Conservation (phyloP, 352 stramenopile species). For the Phytophthora uliginosa region DNA sequence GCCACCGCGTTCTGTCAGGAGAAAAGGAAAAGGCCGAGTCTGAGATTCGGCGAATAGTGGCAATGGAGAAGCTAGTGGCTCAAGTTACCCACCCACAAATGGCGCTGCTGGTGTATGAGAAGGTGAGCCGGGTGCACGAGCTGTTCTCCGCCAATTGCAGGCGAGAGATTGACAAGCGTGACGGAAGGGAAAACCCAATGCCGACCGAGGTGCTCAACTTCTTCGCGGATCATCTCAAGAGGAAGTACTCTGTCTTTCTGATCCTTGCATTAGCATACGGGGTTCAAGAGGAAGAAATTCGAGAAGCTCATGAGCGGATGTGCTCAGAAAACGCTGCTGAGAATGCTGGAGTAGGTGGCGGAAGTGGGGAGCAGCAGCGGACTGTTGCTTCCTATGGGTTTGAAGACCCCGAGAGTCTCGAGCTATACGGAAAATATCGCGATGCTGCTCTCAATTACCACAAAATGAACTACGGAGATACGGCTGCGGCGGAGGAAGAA, state of each 20-base stretch:
- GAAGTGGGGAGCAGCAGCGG: conserved; percentile 64
- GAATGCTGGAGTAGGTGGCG: conserved; percentile 80
- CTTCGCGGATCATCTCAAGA: conserved; percentile 87
- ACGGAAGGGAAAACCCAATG: conserved; percentile 53
- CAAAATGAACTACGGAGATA: conserved; percentile 89
- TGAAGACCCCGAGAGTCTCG: conserved; percentile 76
- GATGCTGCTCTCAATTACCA: conserved; percentile 86
- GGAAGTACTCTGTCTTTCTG: conserved; percentile 90
- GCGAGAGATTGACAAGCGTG: conserved; percentile 73
- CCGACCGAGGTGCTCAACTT: conserved; percentile 81
- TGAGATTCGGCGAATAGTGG: conserved; percentile 82
- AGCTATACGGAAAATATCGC: conserved; percentile 90
- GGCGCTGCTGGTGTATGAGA: conserved; percentile 91
- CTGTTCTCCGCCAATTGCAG: conserved; percentile 85
- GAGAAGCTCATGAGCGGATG: conserved; percentile 84
- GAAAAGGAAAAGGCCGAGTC: conserved; percentile 90
- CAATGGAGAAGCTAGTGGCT: conserved; percentile 87
- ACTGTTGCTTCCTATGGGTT: conserved; percentile 75
- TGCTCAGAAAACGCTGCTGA: conserved; percentile 80
- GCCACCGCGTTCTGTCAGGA: conserved; percentile 77
- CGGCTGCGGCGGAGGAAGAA: conserved; percentile 82
- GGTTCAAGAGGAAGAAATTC: conserved; percentile 83
- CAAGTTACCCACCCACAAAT: conserved; percentile 84
- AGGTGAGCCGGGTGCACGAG: conserved; percentile 90
- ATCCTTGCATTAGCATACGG: conserved; percentile 85